Conservation (phyloP, 2,329 filamentous ascomycete genomes). For the Aspergillus sp. region DNA sequence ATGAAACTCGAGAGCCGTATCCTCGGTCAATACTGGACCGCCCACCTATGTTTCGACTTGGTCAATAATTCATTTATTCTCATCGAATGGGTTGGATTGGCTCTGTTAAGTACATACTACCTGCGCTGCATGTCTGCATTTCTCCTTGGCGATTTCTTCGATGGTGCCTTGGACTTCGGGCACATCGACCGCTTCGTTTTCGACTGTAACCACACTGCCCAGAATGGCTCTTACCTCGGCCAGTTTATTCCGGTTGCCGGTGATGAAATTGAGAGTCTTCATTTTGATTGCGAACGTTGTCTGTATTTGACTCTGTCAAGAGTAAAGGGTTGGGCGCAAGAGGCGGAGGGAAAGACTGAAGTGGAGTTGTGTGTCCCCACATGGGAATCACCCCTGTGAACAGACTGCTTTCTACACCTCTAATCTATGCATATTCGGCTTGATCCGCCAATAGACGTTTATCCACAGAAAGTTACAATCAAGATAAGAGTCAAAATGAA, state of each 20-base stretch:
- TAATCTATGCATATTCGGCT: neutral
- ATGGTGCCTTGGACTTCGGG: conserved; percentile 90
- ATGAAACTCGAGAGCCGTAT: conserved; percentile 92
- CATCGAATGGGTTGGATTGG: neutral
- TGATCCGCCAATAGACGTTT: neutral
- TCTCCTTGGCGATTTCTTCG: conserved; percentile 87
- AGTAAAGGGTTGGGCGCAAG: neutral
- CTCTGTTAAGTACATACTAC: conserved; percentile 56
- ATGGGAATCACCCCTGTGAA: neutral
- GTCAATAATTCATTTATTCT: neutral
- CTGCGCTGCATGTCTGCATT: conserved; percentile 81
- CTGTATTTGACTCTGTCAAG: neutral
- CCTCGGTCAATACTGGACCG: conserved; percentile 91
- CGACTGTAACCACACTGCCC: conserved; percentile 70
- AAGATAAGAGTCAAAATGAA: neutral
- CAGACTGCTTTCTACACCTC: neutral
- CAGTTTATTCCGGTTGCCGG: conserved; percentile 93
- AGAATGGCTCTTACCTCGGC: conserved; percentile 87
- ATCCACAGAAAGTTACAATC: neutral
- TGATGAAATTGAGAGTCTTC: conserved; percentile 83
- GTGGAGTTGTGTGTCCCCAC: neutral
- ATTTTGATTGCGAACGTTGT: conserved; percentile 27
- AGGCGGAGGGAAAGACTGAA: neutral
- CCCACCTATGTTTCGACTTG: conserved; percentile 60
- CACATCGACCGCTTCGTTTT: conserved; percentile 76